phyloP scores from a whole-genome alignment of 2,329 filamentous ascomycete species.

The Colletotrichum cordylinicola region DNA sequence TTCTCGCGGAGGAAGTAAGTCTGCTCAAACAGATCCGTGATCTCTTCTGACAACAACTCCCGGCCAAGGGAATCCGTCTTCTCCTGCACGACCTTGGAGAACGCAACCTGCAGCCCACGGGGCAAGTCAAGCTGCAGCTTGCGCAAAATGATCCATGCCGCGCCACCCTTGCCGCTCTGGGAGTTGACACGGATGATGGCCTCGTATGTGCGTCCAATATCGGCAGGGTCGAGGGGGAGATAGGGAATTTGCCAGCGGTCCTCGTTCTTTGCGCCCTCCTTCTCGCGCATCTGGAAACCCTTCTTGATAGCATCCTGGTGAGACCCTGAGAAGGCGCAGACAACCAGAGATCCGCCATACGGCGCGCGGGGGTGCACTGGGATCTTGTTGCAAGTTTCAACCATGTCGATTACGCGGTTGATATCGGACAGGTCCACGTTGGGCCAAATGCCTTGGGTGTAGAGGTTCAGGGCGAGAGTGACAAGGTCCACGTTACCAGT shows the following conservation, averaged over 20 bases:
- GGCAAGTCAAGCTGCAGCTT: slow-evolving; percentile 91
- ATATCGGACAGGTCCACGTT: slow-evolving; percentile 93
- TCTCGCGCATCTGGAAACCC: slow-evolving; percentile 76
- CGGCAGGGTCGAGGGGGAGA: slow-evolving; percentile 88
- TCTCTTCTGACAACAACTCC: slow-evolving; percentile 84
- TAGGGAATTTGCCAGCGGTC: slow-evolving; percentile 82
- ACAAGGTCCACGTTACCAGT: slow-evolving; percentile 97
- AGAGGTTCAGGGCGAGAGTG: slow-evolving; percentile 90
- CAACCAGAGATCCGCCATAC: slow-evolving; percentile 90
- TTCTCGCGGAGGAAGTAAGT: slow-evolving; percentile 87
- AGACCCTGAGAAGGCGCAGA: slow-evolving; percentile 88
- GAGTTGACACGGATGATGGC: slow-evolving; percentile 98
- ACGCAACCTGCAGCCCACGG: slow-evolving; percentile 89
- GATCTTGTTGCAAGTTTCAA: slow-evolving; percentile 94
- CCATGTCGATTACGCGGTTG: slow-evolving; percentile 82
- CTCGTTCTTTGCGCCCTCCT: slow-evolving; percentile 62
- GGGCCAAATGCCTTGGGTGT: slow-evolving; percentile 88
- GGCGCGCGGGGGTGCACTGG: slow-evolving; percentile 88
- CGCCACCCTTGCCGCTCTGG: slow-evolving; percentile 92
- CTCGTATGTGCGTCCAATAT: slow-evolving; percentile 97
- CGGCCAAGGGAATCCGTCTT: slow-evolving; percentile 80
- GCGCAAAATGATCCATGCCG: slow-evolving; percentile 91
- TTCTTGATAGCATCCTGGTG: slow-evolving; percentile 99
- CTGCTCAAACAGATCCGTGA: slow-evolving; percentile 84
- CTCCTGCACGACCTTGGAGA: slow-evolving; percentile 85